Evolutionary conservation across 495 filamentous ascomycete genomes (phyloP).

Genomic region (Astrocystis sublimbata): DNA sequence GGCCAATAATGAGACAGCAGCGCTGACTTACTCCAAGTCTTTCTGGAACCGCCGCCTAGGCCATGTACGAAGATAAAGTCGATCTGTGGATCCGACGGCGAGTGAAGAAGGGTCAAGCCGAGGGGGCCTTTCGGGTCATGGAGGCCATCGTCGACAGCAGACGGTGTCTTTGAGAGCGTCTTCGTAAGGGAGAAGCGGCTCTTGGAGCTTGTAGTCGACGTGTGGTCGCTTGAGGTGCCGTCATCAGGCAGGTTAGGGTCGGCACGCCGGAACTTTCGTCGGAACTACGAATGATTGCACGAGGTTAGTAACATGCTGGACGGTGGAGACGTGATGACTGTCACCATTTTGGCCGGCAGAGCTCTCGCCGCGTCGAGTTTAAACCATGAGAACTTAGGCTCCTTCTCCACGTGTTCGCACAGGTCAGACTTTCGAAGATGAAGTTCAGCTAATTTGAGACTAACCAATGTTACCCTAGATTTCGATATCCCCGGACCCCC

Average conservation of each 20-base stretch:
- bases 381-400: not conserved
- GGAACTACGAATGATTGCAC: conserved; percentile 3
- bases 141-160: not conserved
- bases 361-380: not conserved
- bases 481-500: not conserved
- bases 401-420: not conserved
- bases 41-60: conserved; percentile 33
- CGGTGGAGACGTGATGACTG: not conserved
- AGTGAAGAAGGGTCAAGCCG: not conserved
- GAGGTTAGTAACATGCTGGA: not conserved
- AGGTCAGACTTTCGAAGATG: not conserved
- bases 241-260: not conserved
- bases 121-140: not conserved
- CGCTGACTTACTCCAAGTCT: conserved; percentile 32
- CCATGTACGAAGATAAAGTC: conserved; percentile 45
- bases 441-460: not conserved
- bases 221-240: not conserved
- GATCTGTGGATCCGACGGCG: conserved; percentile 1
- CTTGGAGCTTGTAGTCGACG: conserved; percentile 3
- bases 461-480: not conserved
- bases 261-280: not conserved
- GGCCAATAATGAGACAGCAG: conserved; percentile 32
- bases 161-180: conserved; percentile 4
- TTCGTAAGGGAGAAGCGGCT: conserved; percentile 10
- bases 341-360: conserved; percentile 5